phyloP scores from a whole-genome alignment of 1,284 basidiomycete species.

The Cerioporus squamosus region DNA sequence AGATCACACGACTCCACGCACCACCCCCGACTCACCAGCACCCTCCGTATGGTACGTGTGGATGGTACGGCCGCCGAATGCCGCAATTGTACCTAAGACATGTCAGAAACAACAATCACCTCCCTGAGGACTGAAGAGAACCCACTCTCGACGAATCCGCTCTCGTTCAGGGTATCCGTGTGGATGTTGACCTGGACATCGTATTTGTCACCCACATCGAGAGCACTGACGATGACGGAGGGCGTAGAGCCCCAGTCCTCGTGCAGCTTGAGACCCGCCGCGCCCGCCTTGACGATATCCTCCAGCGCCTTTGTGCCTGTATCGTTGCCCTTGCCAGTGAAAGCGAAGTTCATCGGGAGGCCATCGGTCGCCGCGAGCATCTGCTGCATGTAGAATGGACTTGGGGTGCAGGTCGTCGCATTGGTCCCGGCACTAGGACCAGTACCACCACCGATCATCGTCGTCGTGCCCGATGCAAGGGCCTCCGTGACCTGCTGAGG shows the following conservation, averaged over 20 bases:
- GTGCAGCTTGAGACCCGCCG: constrained; percentile 92
- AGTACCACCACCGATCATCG: constrained; percentile 91
- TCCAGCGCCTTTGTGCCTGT: constrained; percentile 73
- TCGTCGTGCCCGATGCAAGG: constrained; percentile 78
- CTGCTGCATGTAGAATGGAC: constrained; percentile 83
- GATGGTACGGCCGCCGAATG: constrained; percentile 91
- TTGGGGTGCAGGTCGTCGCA: constrained; percentile 96
- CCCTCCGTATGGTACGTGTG: constrained; percentile 99
- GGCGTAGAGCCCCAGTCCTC: constrained; percentile 99
- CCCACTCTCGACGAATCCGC: constrained; percentile 89
- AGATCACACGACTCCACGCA: neutral
- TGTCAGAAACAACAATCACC: neutral
- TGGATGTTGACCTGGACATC: constrained; percentile 99
- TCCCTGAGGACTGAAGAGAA: constrained; percentile 6
- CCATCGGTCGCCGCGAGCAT: constrained; percentile 92
- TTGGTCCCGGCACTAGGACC: constrained; percentile 91
- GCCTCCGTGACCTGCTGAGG: constrained; percentile 86
- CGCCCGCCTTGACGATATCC: constrained; percentile 89
- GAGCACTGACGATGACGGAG: constrained; percentile 77
- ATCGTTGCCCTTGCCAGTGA: constrained; percentile 96
- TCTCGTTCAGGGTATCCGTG: constrained; percentile 96
- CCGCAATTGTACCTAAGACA: constrained; percentile 80
- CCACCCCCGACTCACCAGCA: constrained; percentile 60
- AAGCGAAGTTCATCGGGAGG: constrained; percentile 90
- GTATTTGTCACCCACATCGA: constrained; percentile 88